Evolutionary conservation across 2,329 filamentous ascomycete species (phyloP).

Genomic region (Fusarium sp.): DNA sequence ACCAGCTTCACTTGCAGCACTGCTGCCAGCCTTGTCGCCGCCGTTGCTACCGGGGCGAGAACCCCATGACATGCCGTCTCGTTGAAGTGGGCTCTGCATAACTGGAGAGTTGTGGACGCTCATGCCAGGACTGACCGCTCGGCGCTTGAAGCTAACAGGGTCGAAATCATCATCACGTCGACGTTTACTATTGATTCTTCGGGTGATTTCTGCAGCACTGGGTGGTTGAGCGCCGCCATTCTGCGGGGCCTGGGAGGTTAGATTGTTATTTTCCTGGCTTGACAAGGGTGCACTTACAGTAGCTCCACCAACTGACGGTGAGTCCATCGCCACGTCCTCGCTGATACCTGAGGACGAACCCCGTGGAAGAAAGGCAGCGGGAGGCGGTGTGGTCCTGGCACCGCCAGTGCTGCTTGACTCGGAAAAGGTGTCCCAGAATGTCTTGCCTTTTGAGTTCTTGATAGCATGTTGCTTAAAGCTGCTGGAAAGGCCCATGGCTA

Average conservation of each 20-base stretch:
- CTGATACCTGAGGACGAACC: slow-evolving; percentile 73
- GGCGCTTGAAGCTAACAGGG: slow-evolving; percentile 87
- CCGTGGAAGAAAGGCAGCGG: slow-evolving; percentile 72
- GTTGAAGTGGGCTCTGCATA: slow-evolving; percentile 85
- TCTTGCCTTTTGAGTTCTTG: slow-evolving; percentile 78
- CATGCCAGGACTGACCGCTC: slow-evolving; percentile 92
- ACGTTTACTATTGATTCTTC: slow-evolving; percentile 86
- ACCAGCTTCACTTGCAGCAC: slow-evolving; percentile 67
- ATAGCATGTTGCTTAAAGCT: slow-evolving; percentile 83
- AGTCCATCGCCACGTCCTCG: slow-evolving; percentile 82
- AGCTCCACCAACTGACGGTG: slow-evolving; percentile 65
- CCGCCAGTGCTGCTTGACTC: slow-evolving; percentile 71
- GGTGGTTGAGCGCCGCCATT: slow-evolving; percentile 64
- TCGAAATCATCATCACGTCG: slow-evolving; percentile 93
- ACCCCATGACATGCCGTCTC: slow-evolving; percentile 80
- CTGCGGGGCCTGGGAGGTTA: slow-evolving; percentile 46
- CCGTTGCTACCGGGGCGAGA: slow-evolving; percentile 75
- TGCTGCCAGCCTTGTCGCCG: slow-evolving; percentile 66
- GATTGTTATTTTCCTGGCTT: slow-evolving; percentile 16
- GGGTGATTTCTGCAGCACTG: slow-evolving; percentile 80
- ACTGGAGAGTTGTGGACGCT: slow-evolving; percentile 92
- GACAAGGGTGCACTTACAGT: slow-evolving; percentile 47
- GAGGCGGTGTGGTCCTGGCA: slow-evolving; percentile 73
- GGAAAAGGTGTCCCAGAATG: slow-evolving; percentile 83
- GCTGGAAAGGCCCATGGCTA: slow-evolving; percentile 65